Base-by-base conservation (phyloP, 2,329 filamentous ascomycete species). In the Colletotrichum viniferum region DNA sequence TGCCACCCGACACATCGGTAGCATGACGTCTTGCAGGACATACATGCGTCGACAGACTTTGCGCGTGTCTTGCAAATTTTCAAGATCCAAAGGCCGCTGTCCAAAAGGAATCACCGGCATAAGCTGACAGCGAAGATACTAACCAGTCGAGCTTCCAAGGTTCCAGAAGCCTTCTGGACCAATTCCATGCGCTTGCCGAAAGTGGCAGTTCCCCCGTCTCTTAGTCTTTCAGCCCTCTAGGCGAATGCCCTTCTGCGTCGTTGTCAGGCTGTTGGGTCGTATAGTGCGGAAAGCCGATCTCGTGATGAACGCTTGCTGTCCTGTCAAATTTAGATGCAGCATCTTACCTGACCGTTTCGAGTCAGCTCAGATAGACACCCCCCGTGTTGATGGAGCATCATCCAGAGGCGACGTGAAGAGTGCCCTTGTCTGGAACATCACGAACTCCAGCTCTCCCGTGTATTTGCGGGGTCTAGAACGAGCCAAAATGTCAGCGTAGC, bases 131-230 rank as follows among this genome's bases (percentile, higher is more conserved):
- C 60, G 21, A 21, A 26, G 21, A 36, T n/a, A 13, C 32, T 26
- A 61, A 30, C n/a, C 21, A 30, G 26, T 28, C 21, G 14, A n/a
- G 56, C 58, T 75, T 73, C 73, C 26, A 32, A 64, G 64, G 73
- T 75, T 75, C 73, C 21, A 32, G 69, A 68, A 75, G 8, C 18
- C 56, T 75, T 75, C 73, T 64, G 62, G 63, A 36, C 58, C 14
- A 26, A 16, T 75, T 75, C 69, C 24, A 73, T 55, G 26, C 58
- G 48, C 69, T 75, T 75, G 73, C 73, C 73, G n/a, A 48, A 75
- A 68, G 69, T 26, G 43, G 73, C 26, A 73, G 16, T 58, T 64
- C 43, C 38, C 28, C 56, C 73, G 62, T 30, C 30, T 26, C 60
- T 14, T 32, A 38, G 52, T 24, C 16, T n/a, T 26, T 58, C 55